A percentile compares a stretch with the other conserved stretches of the same genome.
Evolutionary conservation across 768 basidiomycete species (phyloP).

Genomic region (Lactarius vividus): DNA sequence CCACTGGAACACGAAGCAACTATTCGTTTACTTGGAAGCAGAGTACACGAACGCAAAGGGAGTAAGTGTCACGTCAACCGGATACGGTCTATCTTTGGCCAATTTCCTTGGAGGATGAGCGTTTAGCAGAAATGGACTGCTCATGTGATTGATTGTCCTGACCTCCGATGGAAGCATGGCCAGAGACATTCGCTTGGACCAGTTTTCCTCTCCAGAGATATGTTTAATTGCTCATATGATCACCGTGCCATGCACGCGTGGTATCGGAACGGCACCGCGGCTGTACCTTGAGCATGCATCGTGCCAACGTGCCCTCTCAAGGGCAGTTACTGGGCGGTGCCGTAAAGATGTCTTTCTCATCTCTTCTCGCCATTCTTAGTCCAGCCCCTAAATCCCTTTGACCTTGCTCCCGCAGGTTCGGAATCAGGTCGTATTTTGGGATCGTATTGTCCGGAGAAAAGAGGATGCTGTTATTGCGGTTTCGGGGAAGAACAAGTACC

Average conservation of each 20-base stretch:
- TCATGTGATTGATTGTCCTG: no score
- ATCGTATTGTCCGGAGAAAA: conserved; percentile 81
- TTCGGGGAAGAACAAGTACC: conserved; percentile 76
- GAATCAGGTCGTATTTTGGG: conserved; percentile 88
- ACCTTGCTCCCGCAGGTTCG: conserved; percentile 43
- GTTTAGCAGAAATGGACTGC: neutral
- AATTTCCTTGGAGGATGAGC: neutral
- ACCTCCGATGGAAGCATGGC: neutral
- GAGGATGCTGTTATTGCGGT: conserved; percentile 69
- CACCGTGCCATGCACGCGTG: conserved; percentile 2
- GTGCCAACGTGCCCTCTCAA: neutral
- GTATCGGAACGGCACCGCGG: neutral
- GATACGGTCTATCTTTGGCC: neutral
- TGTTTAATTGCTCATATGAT: conserved; percentile 5
- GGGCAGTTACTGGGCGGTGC: neutral
- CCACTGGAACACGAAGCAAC: conserved; percentile 96
- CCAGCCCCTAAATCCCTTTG: conserved; percentile 15
- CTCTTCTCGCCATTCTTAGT: neutral
- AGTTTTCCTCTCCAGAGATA: neutral
- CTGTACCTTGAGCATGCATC: neutral
- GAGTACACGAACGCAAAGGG: conserved; percentile 75
- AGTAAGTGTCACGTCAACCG: conserved; percentile 44
- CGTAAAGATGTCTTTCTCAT: neutral
- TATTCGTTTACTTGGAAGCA: conserved; percentile 83
- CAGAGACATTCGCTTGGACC: neutral